phyloP scores from a whole-genome alignment of 257 asterid genomes.

The Solanum paucissectum region DNA sequence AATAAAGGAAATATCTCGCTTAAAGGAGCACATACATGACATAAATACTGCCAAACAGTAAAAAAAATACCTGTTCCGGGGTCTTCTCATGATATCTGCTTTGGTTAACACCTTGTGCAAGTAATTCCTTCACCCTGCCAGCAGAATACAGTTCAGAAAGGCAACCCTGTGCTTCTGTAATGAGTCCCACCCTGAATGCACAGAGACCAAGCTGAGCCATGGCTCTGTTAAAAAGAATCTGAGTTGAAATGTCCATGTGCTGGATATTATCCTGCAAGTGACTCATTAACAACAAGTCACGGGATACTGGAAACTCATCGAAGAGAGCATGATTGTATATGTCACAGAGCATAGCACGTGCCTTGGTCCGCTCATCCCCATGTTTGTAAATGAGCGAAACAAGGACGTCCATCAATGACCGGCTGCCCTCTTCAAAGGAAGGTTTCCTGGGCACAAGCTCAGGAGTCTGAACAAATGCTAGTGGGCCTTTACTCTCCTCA shows the following conservation, averaged over 20 bases:
- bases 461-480: conserved; percentile 57
- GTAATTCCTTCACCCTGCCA: conserved; percentile 89
- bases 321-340: conserved; percentile 80
- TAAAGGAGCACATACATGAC: not conserved
- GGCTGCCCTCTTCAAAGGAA: conserved; percentile 71
- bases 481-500: conserved; percentile 55
- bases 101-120: conserved; percentile 94
- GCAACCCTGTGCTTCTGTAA: conserved; percentile 66
- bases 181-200: conserved; percentile 77
- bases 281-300: conserved; percentile 90
- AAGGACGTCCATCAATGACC: conserved; percentile 67
- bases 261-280: conserved; percentile 92
- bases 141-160: conserved; percentile 85
- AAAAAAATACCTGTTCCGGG: conserved; percentile 78
- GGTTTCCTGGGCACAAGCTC: conserved; percentile 82
- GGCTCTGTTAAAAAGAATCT: conserved; percentile 83
- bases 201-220: conserved; percentile 96
- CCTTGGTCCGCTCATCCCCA: conserved; percentile 92
- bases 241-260: conserved; percentile 94
- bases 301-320: conserved; percentile 77
- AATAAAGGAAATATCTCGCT: not conserved
- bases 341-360: conserved; percentile 99
- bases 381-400: conserved; percentile 70
- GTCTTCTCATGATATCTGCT: conserved; percentile 93
- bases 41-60: not conserved